Percentiles rank a stretch among this genome's conserved stretches.
Evolutionary conservation across 2,329 filamentous ascomycete genomes (phyloP).

Genomic region (Xylariaceae sp.): DNA sequence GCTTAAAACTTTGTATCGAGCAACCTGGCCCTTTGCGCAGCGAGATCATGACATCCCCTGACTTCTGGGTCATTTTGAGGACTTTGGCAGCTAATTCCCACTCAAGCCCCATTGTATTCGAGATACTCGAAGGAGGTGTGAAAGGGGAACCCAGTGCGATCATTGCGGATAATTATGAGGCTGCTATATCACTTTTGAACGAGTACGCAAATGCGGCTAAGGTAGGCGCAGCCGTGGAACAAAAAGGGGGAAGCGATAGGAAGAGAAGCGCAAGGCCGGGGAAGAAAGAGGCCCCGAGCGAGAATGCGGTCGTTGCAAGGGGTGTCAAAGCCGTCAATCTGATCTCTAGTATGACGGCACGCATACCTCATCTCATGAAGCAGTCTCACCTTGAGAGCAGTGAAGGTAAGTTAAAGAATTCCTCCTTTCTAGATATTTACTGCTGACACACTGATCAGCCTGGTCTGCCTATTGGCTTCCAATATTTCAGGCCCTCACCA

Average conservation of each 20-base stretch:
- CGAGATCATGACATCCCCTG: slow-evolving; percentile 92
- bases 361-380: slow-evolving; percentile 82
- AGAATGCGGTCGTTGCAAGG: slow-evolving; percentile 68
- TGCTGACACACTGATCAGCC: slow-evolving; percentile 47
- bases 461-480: slow-evolving; percentile 99
- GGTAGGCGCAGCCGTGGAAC: slow-evolving; percentile 65
- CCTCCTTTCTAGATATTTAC: not conserved
- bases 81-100: slow-evolving; percentile 65
- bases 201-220: slow-evolving; percentile 84
- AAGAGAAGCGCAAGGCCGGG: slow-evolving; percentile 35
- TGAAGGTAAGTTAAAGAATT: slow-evolving; percentile 54
- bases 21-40: slow-evolving; percentile 74
- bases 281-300: slow-evolving; percentile 54
- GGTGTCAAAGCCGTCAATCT: slow-evolving; percentile 77
- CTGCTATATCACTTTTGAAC: slow-evolving; percentile 77
- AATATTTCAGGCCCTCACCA: slow-evolving; percentile 82
- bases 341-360: slow-evolving; percentile 75
- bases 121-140: slow-evolving; percentile 76
- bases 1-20: slow-evolving; percentile 74
- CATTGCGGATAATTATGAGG: slow-evolving; percentile 93
- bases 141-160: slow-evolving; percentile 74
- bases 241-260: slow-evolving; percentile 53
- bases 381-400: slow-evolving; percentile 87
- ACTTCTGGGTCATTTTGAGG: slow-evolving; percentile 92
- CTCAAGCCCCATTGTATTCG: slow-evolving; percentile 74